Evolutionary conservation across 441 rosid genomes (phyloP).

Genomic region (Theobroma grandiflorum): DNA sequence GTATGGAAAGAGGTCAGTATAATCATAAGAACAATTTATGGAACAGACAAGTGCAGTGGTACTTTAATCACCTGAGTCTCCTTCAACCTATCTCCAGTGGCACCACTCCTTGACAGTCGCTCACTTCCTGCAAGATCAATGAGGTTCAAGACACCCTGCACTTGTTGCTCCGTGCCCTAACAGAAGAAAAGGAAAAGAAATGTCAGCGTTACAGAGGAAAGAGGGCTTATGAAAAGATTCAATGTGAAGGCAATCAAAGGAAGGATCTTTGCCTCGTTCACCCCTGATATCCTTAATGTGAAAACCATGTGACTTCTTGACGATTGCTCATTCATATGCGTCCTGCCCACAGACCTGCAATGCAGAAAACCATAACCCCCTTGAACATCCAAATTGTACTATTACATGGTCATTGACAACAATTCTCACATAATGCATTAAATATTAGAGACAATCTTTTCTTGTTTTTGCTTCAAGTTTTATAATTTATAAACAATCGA

Average conservation of each 20-base stretch:
- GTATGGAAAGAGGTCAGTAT: conserved; percentile 2
- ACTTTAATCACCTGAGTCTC: conserved; percentile 83
- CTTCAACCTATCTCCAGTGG: conserved; percentile 91
- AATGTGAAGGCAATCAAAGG: background rate
- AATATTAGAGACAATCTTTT: background rate
- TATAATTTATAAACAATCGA: conserved; percentile 16
- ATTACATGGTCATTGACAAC: background rate
- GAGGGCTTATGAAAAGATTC: background rate
- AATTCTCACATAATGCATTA: background rate
- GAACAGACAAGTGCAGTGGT: background rate
- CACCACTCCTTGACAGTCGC: conserved; percentile 87
- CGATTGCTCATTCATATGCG: conserved; percentile 97
- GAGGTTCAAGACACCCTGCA: conserved; percentile 88
- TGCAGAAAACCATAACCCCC: conserved; percentile 4
- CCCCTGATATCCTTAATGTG: conserved; percentile 87
- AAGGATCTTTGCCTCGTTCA: conserved; percentile 69
- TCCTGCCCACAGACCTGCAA: conserved; percentile 89
- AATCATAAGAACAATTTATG: background rate
- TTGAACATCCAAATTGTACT: conserved; percentile 1
- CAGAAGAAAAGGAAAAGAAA: conserved; percentile 38
- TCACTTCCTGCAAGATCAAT: conserved; percentile 99
- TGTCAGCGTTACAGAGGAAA: conserved; percentile 19
- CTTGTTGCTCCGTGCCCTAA: conserved; percentile 93
- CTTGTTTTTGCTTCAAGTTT: background rate
- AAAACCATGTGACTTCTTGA: conserved; percentile 98